Evolutionary conservation across 2,329 filamentous ascomycete genomes (phyloP).

Genomic region (Calonectria pseudoreteaudii): DNA sequence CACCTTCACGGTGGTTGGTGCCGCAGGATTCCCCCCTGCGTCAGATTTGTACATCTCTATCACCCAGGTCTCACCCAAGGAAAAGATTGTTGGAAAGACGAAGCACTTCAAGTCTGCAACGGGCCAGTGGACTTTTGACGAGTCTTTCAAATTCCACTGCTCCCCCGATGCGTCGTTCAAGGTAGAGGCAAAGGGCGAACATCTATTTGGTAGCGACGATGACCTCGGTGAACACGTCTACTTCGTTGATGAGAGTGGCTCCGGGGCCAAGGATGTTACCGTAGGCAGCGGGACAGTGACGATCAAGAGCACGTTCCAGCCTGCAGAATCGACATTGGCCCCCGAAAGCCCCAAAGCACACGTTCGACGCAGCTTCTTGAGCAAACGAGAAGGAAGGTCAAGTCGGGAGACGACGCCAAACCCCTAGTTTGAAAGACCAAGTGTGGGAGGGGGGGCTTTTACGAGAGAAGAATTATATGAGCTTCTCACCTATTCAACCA

Average conservation of each 20-base stretch:
- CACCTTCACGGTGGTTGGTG: slow-evolving; percentile 82
- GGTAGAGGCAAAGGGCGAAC: slow-evolving; percentile 85
- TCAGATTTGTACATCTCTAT: slow-evolving; percentile 84
- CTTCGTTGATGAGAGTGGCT: slow-evolving; percentile 85
- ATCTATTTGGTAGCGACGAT: slow-evolving; percentile 85
- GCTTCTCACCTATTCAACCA: slow-evolving; percentile 10
- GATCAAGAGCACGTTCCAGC: slow-evolving; percentile 78
- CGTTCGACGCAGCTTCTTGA: slow-evolving; percentile 66
- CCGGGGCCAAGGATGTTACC: slow-evolving; percentile 77
- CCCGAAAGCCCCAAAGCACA: slow-evolving; percentile 61
- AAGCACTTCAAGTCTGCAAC: slow-evolving; percentile 83
- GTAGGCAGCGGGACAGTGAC: slow-evolving; percentile 80
- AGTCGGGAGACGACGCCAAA: slow-evolving; percentile 60
- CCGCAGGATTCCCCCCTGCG: slow-evolving; percentile 79
- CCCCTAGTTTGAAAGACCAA: slow-evolving; percentile 33
- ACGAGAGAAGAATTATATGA: not conserved
- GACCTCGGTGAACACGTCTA: slow-evolving; percentile 88
- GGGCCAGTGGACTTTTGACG: slow-evolving; percentile 77
- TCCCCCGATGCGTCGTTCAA: slow-evolving; percentile 88
- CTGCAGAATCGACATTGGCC: slow-evolving; percentile 57
- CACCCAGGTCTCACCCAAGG: slow-evolving; percentile 74
- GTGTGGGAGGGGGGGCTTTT: not conserved
- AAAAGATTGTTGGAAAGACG: slow-evolving; percentile 89
- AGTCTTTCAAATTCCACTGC: slow-evolving; percentile 83
- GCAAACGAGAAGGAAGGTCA: slow-evolving; percentile 60